Percentiles rank a stretch among this genome's conserved stretches.
Evolutionary conservation across 202 grass and related monocot genomes (phyloP).

Genomic region (Panicum virgatum): DNA sequence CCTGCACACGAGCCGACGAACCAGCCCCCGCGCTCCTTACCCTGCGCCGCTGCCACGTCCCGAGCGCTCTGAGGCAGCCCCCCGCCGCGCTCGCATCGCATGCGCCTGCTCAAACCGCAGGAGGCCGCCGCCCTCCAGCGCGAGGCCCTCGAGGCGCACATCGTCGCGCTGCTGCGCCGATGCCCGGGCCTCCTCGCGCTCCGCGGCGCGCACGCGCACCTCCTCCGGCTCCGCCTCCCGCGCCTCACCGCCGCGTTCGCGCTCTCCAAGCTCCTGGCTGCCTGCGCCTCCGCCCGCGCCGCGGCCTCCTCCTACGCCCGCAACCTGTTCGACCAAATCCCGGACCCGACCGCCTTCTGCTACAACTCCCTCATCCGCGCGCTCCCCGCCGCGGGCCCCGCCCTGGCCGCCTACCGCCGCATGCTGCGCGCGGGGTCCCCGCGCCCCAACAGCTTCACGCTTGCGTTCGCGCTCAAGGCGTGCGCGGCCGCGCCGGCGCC

Average conservation of each 20-base stretch:
- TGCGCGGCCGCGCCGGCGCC: constrained; percentile 39
- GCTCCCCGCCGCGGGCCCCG: constrained; percentile 13
- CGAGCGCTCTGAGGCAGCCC: too few relatives aligned
- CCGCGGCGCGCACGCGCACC: constrained; percentile 55
- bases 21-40: too few relatives aligned
- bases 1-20: too few relatives aligned
- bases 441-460: constrained; percentile 59
- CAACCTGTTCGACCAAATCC: constrained; percentile 70
- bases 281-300: neutral
- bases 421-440: constrained; percentile 52
- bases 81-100: constrained; percentile 30
- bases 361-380: constrained; percentile 75
- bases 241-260: constrained; percentile 49
- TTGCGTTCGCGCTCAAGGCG: constrained; percentile 62
- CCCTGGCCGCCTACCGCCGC: constrained; percentile 46
- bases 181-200: constrained; percentile 49
- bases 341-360: constrained; percentile 63
- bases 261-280: constrained; percentile 68
- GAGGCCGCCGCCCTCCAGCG: constrained; percentile 48
- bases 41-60: neutral
- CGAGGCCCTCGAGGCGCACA: constrained; percentile 43
- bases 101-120: constrained; percentile 36
- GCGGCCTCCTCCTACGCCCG: constrained; percentile 41
- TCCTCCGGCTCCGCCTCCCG: constrained; percentile 50
- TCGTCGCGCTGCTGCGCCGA: constrained; percentile 48